Base-by-base conservation (phyloP, 139 green algal species). In the Chlorella ohadii region DNA sequence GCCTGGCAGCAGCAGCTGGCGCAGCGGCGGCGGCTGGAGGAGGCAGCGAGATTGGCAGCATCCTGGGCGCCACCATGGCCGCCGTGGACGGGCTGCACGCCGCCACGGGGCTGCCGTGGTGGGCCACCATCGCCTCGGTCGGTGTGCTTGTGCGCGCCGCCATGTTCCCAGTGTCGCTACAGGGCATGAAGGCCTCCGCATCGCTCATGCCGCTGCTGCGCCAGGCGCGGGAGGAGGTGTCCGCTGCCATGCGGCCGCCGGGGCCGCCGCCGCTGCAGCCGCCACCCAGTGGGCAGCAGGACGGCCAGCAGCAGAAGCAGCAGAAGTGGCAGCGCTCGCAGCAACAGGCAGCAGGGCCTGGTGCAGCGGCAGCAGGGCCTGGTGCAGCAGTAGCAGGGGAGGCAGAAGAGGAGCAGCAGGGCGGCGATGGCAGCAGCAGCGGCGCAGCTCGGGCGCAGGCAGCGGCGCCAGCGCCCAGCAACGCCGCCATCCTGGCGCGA, bases 81-180 rank as follows among this genome's bases (percentile, higher is more conserved):
- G 82, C 79, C 15, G 85, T 93, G 5, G 91, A 94, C 23, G 73
- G 75, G 0, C 12, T 94, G 61, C 88, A 94, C 31, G 39, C 80
- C 22, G 39, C 72, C 25, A 94, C 80, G 7, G 92, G 92, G 3
- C 84, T 94, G 63, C 92, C 92, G 5, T 95, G 92, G 92, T 95
- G 92, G 91, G 88, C 88, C 0, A 90, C 90, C 27, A 75, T 95
- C 5, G 79, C 88, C 2, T 55, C 66, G 23, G 74, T 85, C 28
- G 79, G 44, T 5, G 72, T 87, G 67, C 65, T 76, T 47, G 83
- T 92, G 13, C 83, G 89, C 23, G 51, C 67, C 4, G 88, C 83
- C n/a, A 65, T 93, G 82, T 68, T 93, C 23, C 89, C 89, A 15
- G 16, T 92, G 12, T 72, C 83, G 13, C 44, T 92, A 13, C 72